Conservation (phyloP, 345 rosid species). For the Microthlaspi erraticum region DNA sequence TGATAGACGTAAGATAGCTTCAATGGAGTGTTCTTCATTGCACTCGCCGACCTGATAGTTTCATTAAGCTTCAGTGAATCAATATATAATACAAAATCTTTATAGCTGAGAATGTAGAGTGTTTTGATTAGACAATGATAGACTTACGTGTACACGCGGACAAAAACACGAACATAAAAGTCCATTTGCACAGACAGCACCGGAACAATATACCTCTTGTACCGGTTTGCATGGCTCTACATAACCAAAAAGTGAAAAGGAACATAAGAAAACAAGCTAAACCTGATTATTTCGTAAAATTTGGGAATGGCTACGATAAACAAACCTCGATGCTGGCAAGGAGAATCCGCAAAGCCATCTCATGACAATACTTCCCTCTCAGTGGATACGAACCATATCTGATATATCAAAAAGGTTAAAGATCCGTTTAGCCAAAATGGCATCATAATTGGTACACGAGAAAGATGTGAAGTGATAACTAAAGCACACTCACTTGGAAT, state of each 20-base stretch:
- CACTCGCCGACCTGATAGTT: conserved; percentile 79
- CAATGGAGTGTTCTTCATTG: conserved; percentile 96
- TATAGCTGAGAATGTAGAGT: conserved; percentile 16
- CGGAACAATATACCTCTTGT: conserved; percentile 93
- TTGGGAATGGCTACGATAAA: background rate
- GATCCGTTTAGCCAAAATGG: conserved; percentile 24
- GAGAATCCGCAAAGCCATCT: conserved; percentile 99
- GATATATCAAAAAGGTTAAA: conserved; percentile 35
- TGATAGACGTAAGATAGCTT: conserved; percentile 96
- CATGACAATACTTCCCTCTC: conserved; percentile 96
- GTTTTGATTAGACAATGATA: conserved; percentile 25
- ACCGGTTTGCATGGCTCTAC: conserved; percentile 98
- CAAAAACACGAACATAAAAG: conserved; percentile 94
- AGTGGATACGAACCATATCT: conserved; percentile 95
- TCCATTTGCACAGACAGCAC: conserved; percentile 93
- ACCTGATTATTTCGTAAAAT: background rate
- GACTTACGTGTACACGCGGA: conserved; percentile 88
- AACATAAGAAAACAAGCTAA: conserved; percentile 8
- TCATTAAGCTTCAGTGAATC: conserved; percentile 37
- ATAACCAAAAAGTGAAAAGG: conserved; percentile 12
- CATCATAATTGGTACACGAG: background rate
- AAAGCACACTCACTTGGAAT: conserved; percentile 80
- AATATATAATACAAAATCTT: conserved; percentile 4
- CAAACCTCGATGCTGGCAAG: conserved; percentile 94
- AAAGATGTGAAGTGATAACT: conserved; percentile 14